A percentile compares a stretch with the other conserved stretches of the same genome.
These are phyloP conservation scores for Tephrocybe sp. DNA, from an alignment of 768 basidiomycete species.

Conservation along the genomic window DNA sequence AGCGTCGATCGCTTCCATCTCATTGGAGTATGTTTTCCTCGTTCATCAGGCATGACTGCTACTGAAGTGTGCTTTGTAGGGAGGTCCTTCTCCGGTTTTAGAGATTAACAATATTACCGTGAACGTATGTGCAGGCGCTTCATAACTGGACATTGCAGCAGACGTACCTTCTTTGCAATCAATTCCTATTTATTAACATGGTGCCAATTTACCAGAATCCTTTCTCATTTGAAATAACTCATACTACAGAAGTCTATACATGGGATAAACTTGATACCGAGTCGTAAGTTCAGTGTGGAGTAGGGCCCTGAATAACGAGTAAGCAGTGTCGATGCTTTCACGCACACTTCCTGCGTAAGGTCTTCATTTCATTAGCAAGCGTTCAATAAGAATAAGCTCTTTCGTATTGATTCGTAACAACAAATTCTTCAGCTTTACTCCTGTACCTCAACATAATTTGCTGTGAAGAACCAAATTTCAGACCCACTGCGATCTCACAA, in stretches of 20 bases:
- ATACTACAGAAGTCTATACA: too few species aligned
- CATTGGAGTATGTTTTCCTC: slow-evolving; percentile 25
- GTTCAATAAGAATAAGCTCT: neutral
- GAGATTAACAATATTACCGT: slow-evolving; percentile 25
- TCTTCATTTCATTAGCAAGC: neutral
- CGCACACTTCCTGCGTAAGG: too few species aligned
- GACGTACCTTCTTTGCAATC: too few species aligned
- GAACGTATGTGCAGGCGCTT: slow-evolving; percentile 12
- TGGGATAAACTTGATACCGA: too few species aligned
- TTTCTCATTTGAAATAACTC: too few species aligned
- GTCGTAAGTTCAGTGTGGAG: too few species aligned
- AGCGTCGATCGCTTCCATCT: slow-evolving; percentile 28
- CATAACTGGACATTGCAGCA: too few species aligned
- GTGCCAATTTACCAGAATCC: neutral
- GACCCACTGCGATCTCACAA: neutral
- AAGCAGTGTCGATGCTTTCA: too few species aligned
- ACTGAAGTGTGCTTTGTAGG: slow-evolving; percentile 14
- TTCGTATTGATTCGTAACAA: too few species aligned
- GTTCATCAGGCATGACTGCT: neutral
- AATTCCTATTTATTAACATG: too few species aligned
- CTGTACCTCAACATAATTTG: slow-evolving; percentile 32
- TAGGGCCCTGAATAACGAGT: too few species aligned
- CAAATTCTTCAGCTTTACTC: too few species aligned
- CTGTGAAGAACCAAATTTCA: slow-evolving; percentile 12
- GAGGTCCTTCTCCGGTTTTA: slow-evolving; percentile 23